These are phyloP conservation scores for Colletotrichum neosansevieriae DNA, from an alignment of 2,329 filamentous ascomycete genomes.

Conservation along the genomic window DNA sequence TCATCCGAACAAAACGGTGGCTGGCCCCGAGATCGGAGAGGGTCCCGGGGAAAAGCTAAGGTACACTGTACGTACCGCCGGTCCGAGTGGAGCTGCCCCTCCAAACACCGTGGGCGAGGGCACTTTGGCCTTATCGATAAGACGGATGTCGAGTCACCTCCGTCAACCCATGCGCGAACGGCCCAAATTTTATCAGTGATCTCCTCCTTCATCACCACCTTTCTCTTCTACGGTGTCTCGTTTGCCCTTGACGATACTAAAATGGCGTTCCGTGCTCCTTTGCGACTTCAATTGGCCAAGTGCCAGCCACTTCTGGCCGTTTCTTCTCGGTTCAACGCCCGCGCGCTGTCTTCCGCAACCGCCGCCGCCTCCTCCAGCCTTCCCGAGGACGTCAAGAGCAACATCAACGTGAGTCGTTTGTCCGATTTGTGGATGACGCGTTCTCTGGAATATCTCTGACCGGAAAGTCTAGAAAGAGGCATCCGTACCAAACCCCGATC, in stretches of 20 bases:
- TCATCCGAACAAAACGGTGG: neutral
- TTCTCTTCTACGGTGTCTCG: neutral
- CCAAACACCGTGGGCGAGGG: conserved; percentile 7
- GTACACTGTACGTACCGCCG: neutral
- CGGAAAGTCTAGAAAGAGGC: conserved; percentile 46
- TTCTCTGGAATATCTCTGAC: neutral
- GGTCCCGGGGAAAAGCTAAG: neutral
- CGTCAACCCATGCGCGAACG: conserved; percentile 29
- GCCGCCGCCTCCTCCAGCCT: conserved; percentile 52
- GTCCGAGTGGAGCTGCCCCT: conserved; percentile 22
- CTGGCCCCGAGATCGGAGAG: conserved; percentile 13
- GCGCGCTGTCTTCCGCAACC: conserved; percentile 51
- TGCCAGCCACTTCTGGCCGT: conserved; percentile 41
- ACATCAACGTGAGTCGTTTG: conserved; percentile 48
- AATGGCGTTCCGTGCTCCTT: conserved; percentile 56
- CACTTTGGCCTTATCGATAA: conserved; percentile 35
- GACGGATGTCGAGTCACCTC: conserved; percentile 31
- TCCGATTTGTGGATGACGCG: neutral
- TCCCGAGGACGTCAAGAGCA: conserved; percentile 49
- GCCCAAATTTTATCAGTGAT: conserved; percentile 28
- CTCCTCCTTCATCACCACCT: conserved; percentile 26
- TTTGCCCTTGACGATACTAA: conserved; percentile 19
- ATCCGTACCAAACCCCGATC: conserved; percentile 75
- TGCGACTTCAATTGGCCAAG: conserved; percentile 53
- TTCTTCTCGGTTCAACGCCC: conserved; percentile 47